Evolutionary conservation across 176 grass and related monocot species (phyloP).

Genomic region (Bromus sterilis): DNA sequence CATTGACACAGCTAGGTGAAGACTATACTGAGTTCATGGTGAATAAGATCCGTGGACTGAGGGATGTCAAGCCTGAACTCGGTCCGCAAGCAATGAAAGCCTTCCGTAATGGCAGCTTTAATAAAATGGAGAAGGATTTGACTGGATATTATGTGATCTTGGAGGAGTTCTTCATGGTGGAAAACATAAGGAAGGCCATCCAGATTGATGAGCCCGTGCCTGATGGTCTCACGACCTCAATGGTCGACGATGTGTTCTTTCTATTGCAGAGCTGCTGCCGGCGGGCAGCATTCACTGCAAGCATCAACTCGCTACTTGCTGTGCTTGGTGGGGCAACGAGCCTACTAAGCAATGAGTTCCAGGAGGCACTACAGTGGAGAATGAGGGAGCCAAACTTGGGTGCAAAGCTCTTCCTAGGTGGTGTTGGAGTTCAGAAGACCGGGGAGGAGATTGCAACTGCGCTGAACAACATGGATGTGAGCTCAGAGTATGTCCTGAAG

Average conservation of each 20-base stretch:
- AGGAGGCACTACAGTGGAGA: conserved; percentile 82
- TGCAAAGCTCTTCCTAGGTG: conserved; percentile 81
- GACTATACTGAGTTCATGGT: conserved; percentile 95
- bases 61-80: conserved; percentile 59
- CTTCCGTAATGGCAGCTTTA: conserved; percentile 72
- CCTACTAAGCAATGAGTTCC: conserved; percentile 82
- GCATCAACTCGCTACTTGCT: conserved; percentile 80
- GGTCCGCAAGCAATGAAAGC: conserved; percentile 66
- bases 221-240: conserved; percentile 74
- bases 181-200: conserved; percentile 93
- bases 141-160: conserved; percentile 89
- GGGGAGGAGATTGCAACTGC: conserved; percentile 83
- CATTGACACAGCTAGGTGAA: conserved; percentile 86
- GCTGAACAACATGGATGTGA: conserved; percentile 90
- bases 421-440: conserved; percentile 80
- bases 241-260: conserved; percentile 92
- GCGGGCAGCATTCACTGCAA: conserved; percentile 73
- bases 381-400: conserved; percentile 81
- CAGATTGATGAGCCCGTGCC: conserved; percentile 61
- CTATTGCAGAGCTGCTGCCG: conserved; percentile 83
- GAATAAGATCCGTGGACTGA: conserved; percentile 72
- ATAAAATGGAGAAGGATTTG: conserved; percentile 65
- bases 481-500: conserved; percentile 89
- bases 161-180: conserved; percentile 98
- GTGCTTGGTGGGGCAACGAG: conserved; percentile 66